Evolutionary conservation across 306 rosid species (phyloP).

Genomic region (Lotus japonicus): DNA sequence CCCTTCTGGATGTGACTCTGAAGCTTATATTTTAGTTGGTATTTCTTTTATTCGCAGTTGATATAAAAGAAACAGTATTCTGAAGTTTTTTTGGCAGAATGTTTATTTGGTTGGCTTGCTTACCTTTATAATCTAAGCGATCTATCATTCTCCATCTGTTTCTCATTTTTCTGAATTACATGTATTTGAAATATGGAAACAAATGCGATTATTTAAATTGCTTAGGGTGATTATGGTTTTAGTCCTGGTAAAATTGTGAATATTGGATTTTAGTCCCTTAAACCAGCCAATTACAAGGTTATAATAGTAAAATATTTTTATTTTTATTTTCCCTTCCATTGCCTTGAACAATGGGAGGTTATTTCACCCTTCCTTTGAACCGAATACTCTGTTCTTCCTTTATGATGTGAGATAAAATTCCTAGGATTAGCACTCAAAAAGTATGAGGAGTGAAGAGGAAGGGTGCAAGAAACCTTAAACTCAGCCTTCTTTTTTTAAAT

Average conservation of each 20-base stretch:
- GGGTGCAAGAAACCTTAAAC: neutral
- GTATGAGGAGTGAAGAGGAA: neutral
- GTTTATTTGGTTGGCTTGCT: neutral
- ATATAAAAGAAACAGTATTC: neutral
- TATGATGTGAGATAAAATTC: neutral
- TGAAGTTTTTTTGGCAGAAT: neutral
- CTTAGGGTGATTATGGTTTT: too few species aligned
- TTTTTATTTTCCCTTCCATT: too few species aligned
- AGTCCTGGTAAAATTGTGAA: too few species aligned
- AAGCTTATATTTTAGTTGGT: neutral
- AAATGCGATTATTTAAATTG: neutral
- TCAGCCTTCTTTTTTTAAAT: neutral
- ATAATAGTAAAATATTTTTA: too few species aligned
- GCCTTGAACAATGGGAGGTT: too few species aligned
- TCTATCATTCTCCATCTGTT: neutral
- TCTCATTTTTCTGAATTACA: neutral
- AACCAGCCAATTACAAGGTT: too few species aligned
- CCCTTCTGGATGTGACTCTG: neutral
- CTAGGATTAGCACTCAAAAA: neutral
- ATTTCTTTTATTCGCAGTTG: neutral
- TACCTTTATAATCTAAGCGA: neutral
- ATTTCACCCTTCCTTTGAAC: too few species aligned
- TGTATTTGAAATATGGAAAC: neutral
- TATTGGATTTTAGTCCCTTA: too few species aligned
- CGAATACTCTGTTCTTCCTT: neutral